Evolutionary conservation across 495 filamentous ascomycete species (phyloP), one percentile per base, ranked within the genome.

Genomic region (Aspergillus sclerotioniger): DNA sequence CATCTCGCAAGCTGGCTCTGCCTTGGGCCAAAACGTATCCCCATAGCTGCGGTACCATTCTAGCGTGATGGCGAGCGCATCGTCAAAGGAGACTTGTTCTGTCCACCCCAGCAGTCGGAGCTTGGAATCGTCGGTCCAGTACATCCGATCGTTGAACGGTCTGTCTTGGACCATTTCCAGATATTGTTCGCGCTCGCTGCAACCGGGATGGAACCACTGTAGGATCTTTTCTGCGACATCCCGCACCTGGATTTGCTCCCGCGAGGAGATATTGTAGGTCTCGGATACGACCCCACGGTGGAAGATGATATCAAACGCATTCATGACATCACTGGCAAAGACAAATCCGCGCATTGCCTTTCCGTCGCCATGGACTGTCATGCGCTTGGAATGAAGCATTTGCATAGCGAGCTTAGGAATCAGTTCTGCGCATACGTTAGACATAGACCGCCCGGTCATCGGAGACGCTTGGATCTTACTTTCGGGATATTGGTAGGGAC

Each of bases 401-500:
- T 20, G 16, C 13, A 25, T 57, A 12, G 47, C 47, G 32, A 57
- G 37, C 19, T 56, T 56, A 7, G 54, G 43, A 19, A 57, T 57
- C 4, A 51, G 20, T 45, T 57, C 54, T 57, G 33, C 31, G 5
- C n/a, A 17, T n/a, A 8, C 7, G 9, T 47, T 21, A 25, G 17
- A 6, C 3, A 7, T 25, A 25, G 25, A 5, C 25, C 2, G 25
- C 25, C 25, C 25, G 25, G 25, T 44, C 6, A 44, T 16, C 15
- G 9, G n/a, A 44, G 6, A 16, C 37, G 6, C 19, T 5, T 6
- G 7, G 15, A 15, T 70, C 82, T 67, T 74, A 90, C 88, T 90
- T 69, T 91, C 88, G 0, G 88, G 88, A 62, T 83, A 91, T 66
- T 91, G 88, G 67, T 88, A 85, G 15, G 88, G 88, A 0, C 88